Percentiles rank a stretch among this genome's conserved stretches.
Conservation (phyloP, 140 eudicot species). For the Senecio squalidus region DNA sequence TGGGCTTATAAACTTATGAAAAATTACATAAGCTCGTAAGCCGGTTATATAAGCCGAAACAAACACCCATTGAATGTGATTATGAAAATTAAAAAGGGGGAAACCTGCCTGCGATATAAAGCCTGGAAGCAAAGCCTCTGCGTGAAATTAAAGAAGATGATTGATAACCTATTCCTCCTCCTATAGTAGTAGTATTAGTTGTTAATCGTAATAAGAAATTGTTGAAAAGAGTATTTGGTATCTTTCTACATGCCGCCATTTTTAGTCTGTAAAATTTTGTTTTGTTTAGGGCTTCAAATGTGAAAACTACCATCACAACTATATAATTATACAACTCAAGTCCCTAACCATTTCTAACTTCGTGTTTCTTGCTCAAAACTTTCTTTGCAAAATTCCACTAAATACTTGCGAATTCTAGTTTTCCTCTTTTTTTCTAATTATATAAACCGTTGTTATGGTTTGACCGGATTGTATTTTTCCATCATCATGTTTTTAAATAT, state of each 20-base stretch:
- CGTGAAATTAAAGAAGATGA: conserved; percentile 38
- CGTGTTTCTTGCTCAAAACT: neutral
- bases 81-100: neutral
- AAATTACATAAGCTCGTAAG: too few relatives aligned
- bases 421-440: too few relatives aligned
- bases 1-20: too few relatives aligned
- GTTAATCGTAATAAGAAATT: conserved; percentile 26
- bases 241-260: conserved; percentile 64
- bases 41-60: too few relatives aligned
- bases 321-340: conserved; percentile 3
- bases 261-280: conserved; percentile 6
- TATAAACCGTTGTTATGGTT: too few relatives aligned
- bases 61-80: too few relatives aligned
- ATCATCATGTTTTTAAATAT: too few relatives aligned
- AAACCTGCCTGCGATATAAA: conserved; percentile 66
- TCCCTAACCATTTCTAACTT: neutral
- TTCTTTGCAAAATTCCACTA: neutral
- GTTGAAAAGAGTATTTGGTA: conserved; percentile 7
- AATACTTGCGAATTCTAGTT: neutral
- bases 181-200: conserved; percentile 8
- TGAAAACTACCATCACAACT: neutral
- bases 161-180: too few relatives aligned
- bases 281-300: conserved; percentile 18
- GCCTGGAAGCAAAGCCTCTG: conserved; percentile 85
- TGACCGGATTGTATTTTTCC: too few relatives aligned